Conservation (phyloP, 345 rosid species). For the Viola odorata region DNA sequence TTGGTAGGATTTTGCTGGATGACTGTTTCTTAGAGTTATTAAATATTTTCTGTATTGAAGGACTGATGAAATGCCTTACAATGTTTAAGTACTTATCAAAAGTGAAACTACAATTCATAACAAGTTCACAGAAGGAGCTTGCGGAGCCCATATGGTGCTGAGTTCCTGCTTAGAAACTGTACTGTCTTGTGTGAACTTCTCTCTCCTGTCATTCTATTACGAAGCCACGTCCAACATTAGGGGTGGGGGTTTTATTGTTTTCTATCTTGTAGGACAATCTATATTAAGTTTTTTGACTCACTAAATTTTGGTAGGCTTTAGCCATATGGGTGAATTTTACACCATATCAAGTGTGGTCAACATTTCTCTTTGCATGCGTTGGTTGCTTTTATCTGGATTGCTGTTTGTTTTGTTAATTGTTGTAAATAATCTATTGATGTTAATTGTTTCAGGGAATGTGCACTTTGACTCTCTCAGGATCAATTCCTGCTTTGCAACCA, state of each 20-base stretch:
- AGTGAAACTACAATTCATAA: not conserved
- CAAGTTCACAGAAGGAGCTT: not conserved
- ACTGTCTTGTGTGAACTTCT: not conserved
- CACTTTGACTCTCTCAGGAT: conserved; percentile 77
- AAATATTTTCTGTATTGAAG: not conserved
- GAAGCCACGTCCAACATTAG: not conserved
- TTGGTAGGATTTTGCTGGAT: too few species aligned
- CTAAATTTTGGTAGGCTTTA: not conserved
- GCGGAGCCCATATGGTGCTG: not conserved
- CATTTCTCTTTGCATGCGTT: too few species aligned
- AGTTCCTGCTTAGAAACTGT: not conserved
- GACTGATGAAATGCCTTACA: not conserved
- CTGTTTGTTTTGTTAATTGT: not conserved
- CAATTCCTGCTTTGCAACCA: conserved; percentile 63
- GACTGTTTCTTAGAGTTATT: too few species aligned
- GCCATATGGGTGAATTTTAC: too few species aligned
- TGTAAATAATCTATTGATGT: conserved; percentile 10
- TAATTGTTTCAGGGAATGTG: conserved; percentile 67
- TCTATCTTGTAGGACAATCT: not conserved
- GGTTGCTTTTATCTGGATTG: too few species aligned
- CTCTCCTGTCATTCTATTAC: not conserved
- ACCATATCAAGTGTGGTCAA: too few species aligned
- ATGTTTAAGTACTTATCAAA: too few species aligned
- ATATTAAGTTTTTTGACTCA: not conserved
- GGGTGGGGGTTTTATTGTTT: not conserved